phyloP scores from a whole-genome alignment of 192 early-diverging fungal genomes.

The Gaertneriomyces semiglobifer region DNA sequence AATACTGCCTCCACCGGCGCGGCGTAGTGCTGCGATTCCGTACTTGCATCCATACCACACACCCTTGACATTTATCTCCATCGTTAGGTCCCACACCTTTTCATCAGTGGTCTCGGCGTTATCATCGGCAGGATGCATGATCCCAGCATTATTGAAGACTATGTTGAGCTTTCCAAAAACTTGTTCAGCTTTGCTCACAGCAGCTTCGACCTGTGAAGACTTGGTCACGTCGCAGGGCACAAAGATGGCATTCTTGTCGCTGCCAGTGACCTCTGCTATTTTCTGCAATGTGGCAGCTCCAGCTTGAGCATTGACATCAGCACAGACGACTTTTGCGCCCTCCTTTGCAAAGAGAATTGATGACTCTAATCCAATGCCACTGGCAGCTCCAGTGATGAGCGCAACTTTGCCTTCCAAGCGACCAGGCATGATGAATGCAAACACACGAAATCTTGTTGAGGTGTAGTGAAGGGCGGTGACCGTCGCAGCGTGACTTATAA shows the following conservation, averaged over 20 bases:
- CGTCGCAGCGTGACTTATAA: no score
- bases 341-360: constrained; percentile 72
- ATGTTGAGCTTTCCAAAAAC: constrained; percentile 74
- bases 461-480: no score
- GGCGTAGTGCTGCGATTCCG: constrained; percentile 69
- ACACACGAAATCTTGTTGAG: no score
- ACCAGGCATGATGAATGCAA: constrained; percentile 20
- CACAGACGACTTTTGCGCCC: constrained; percentile 71
- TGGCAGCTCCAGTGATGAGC: constrained; percentile 80
- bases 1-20: constrained; percentile 70
- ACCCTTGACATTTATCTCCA: constrained; percentile 85
- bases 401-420: constrained; percentile 71
- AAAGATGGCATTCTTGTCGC: constrained; percentile 48
- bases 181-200: constrained; percentile 63
- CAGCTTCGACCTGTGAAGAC: constrained; percentile 64
- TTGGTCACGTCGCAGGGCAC: constrained; percentile 69
- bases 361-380: constrained; percentile 78
- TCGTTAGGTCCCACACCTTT: constrained; percentile 67
- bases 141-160: constrained; percentile 86
- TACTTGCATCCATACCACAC: constrained; percentile 88
- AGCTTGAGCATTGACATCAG: constrained; percentile 68
- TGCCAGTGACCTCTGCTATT: constrained; percentile 48
- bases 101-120: constrained; percentile 74
- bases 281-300: constrained; percentile 52
- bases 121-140: constrained; percentile 77